Base-by-base conservation (phyloP, 2,329 filamentous ascomycete species). In the Phyllachora maydis region DNA sequence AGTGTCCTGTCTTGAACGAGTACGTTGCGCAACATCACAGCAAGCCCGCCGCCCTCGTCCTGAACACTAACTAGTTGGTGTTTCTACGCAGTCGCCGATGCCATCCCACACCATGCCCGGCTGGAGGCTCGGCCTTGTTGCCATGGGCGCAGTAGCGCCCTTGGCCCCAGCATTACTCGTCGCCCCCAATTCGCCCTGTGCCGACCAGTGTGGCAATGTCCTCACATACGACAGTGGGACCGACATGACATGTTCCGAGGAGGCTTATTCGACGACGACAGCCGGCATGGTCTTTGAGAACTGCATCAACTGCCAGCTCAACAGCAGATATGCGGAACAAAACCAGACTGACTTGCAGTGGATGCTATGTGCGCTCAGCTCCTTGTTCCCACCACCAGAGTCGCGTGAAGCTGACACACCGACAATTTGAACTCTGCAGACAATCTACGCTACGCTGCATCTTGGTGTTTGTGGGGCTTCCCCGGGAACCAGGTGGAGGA, bases 321-420 rank as follows among this genome's bases (percentile, higher is more conserved):
- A 35, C 2, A 71, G 66, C 40, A 40, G 43, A 4, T 65, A 55
- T 32, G 34, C 42, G 2, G 42, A 35, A 5, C 37, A 45, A 11
- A 50, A 49, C 9, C 33, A 54, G 26, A 58, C 63, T 1, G 66
- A 73, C 33, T 42, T 59, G 8, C 49, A 64, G 31, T 56, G 50
- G 30, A 44, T 56, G 23, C 41, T 71, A 10, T 71, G 65, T 70
- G 43, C 35, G 63, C 49, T n/a, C n/a, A n/a, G n/a, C n/a, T n/a
- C n/a, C n/a, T n/a, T n/a, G n/a, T n/a, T n/a, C n/a, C n/a, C n/a
- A n/a, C n/a, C n/a, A n/a, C n/a, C n/a, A n/a, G n/a, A n/a, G n/a
- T n/a, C n/a, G n/a, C n/a, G n/a, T n/a, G n/a, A n/a, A n/a, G n/a
- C n/a, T n/a, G n/a, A n/a, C n/a, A n/a, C n/a, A n/a, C n/a, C n/a